These are phyloP conservation scores for Phytophthora syringae DNA, from an alignment of 352 stramenopile genomes.

Conservation along the genomic window DNA sequence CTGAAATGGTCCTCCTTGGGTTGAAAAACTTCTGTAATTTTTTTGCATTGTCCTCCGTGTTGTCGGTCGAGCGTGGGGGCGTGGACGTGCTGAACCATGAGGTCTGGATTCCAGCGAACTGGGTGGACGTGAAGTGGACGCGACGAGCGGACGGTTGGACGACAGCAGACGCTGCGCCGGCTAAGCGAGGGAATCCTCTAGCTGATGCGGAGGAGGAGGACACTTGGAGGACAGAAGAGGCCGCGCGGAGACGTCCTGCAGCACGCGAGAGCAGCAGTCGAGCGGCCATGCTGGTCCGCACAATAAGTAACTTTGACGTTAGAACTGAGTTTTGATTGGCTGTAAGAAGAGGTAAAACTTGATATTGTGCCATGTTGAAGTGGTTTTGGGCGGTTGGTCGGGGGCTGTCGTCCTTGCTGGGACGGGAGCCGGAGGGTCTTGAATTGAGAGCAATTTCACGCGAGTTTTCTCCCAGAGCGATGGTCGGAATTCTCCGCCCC, in stretches of 20 bases:
- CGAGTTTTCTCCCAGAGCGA: slow-evolving; percentile 1
- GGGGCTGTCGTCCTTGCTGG: not conserved
- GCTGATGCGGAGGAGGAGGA: not conserved
- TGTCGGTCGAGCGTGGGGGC: slow-evolving; percentile 2
- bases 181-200: slow-evolving; percentile 1
- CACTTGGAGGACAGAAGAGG: not conserved
- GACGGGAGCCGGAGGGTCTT: slow-evolving; percentile 23
- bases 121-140: slow-evolving; percentile 13
- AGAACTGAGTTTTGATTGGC: slow-evolving; percentile 15
- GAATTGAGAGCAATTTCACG: slow-evolving; percentile 47
- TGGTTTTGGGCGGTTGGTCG: not conserved
- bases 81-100: slow-evolving; percentile 21
- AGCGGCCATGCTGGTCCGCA: slow-evolving; percentile 18
- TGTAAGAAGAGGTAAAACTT: not conserved
- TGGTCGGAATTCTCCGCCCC: slow-evolving; percentile 28
- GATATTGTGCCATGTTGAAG: slow-evolving; percentile 10
- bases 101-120: slow-evolving; percentile 16
- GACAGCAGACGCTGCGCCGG: not conserved
- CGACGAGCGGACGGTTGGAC: slow-evolving; percentile 4
- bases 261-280: slow-evolving; percentile 20
- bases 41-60: slow-evolving; percentile 2
- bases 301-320: slow-evolving; percentile 11
- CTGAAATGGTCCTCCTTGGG: slow-evolving; percentile 49
- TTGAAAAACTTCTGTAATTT: not conserved
- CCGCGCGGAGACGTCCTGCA: slow-evolving; percentile 10